Evolutionary conservation across 345 rosid genomes (phyloP).

Genomic region (Clausena lansium): DNA sequence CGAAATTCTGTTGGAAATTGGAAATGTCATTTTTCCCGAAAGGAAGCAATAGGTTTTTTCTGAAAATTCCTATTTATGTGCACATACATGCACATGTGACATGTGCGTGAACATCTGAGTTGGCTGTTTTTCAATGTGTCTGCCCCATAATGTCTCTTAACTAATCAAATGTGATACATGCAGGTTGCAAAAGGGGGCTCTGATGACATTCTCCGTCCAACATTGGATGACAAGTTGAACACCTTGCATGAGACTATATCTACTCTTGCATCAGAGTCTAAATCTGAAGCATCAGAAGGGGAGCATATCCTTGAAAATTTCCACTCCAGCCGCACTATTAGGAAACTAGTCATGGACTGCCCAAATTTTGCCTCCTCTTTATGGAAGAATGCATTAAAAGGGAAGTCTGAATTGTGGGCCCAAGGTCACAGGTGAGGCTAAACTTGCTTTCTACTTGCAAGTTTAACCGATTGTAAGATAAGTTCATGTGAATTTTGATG

Average conservation of each 20-base stretch:
- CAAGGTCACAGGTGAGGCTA: conserved; percentile 82
- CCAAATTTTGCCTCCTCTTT: conserved; percentile 64
- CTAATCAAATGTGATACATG: not conserved
- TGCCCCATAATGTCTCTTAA: not conserved
- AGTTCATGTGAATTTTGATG: not conserved
- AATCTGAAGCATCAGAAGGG: conserved; percentile 48
- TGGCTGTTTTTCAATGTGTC: not conserved
- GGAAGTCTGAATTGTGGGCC: conserved; percentile 63
- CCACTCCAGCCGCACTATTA: conserved; percentile 77
- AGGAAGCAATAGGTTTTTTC: not conserved
- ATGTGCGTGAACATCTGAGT: not conserved
- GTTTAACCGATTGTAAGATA: not conserved
- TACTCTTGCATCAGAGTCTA: conserved; percentile 56
- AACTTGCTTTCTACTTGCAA: not conserved
- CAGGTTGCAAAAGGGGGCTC: conserved; percentile 78
- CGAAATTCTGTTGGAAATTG: not conserved
- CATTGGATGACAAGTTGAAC: conserved; percentile 54
- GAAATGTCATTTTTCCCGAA: not conserved
- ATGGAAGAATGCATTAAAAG: conserved; percentile 72
- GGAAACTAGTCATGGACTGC: conserved; percentile 69
- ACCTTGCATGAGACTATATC: conserved; percentile 63
- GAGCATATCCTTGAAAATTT: conserved; percentile 80
- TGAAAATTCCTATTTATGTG: not conserved
- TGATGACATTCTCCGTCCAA: conserved; percentile 59
- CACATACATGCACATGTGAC: not conserved